Evolutionary conservation across 495 filamentous ascomycete species (phyloP).

Genomic region (Annulohypoxylon nitens): DNA sequence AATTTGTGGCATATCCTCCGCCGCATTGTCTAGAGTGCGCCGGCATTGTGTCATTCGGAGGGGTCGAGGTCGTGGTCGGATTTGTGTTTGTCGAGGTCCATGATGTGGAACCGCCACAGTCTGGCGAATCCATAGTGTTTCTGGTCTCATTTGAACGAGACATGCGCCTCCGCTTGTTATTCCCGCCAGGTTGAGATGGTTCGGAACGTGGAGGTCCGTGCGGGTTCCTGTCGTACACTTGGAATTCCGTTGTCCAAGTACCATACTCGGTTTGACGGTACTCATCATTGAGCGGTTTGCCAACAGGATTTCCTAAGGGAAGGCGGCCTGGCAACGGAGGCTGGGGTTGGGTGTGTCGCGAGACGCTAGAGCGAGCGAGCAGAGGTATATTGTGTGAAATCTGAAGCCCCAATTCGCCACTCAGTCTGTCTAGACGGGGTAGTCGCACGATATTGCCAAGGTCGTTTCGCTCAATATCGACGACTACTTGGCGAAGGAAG

Average conservation of each 20-base stretch:
- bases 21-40: not conserved
- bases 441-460: conserved; percentile 43
- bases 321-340: conserved; percentile 55
- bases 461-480: conserved; percentile 57
- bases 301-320: conserved; percentile 50
- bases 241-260: conserved; percentile 18
- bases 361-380: conserved; percentile 52
- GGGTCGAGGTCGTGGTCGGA: conserved; percentile 18
- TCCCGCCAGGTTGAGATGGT: not conserved
- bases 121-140: conserved; percentile 12
- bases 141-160: conserved; percentile 8
- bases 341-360: conserved; percentile 48
- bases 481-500: conserved; percentile 57
- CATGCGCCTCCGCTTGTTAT: conserved; percentile 32
- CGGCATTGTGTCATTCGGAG: not conserved
- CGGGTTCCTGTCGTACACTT: not conserved
- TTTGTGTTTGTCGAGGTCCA: conserved; percentile 1
- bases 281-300: conserved; percentile 20
- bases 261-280: conserved; percentile 11
- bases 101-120: not conserved
- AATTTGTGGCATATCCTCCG: not conserved
- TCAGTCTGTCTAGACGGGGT: conserved; percentile 27
- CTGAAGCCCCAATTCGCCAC: conserved; percentile 16
- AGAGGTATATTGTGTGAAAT: conserved; percentile 56
- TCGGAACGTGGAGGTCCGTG: not conserved